phyloP scores from a whole-genome alignment of 1,284 basidiomycete genomes.

The Boletellus deceptivus region DNA sequence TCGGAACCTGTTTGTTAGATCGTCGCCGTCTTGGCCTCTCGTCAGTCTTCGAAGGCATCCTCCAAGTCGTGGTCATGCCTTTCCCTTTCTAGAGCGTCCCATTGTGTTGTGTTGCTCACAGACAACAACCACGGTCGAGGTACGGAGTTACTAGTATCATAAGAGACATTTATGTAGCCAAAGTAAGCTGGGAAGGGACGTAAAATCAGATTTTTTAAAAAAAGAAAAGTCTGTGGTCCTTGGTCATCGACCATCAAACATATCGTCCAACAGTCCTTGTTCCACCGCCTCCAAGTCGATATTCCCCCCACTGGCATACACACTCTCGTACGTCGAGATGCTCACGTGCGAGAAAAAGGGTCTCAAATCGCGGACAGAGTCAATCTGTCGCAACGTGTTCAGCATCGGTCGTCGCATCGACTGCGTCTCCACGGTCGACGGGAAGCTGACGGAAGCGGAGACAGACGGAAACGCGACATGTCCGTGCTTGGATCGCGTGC shows the following conservation, averaged over 20 bases:
- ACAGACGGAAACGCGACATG: constrained; percentile 18
- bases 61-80: no score
- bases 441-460: constrained; percentile 27
- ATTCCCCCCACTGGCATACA: constrained; percentile 75
- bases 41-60: no score
- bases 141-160: no score
- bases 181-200: no score
- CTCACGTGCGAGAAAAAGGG: constrained; percentile 89
- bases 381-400: constrained; percentile 63
- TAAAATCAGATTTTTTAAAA: no score
- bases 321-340: constrained; percentile 84
- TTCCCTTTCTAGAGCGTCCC: no score
- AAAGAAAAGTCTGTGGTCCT: no score
- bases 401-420: constrained; percentile 74
- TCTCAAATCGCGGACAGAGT: constrained; percentile 77
- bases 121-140: no score
- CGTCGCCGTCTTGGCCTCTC: no score
- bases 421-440: constrained; percentile 32
- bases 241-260: constrained; percentile 73
- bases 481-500: constrained; percentile 26
- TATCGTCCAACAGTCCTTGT: constrained; percentile 73
- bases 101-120: no score
- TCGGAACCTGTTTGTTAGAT: no score
- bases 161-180: neutral
- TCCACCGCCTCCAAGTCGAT: constrained; percentile 91